These are phyloP conservation scores for Symbiotaphrina buchneri DNA, from an alignment of 495 filamentous ascomycete species.

Conservation along the genomic window DNA sequence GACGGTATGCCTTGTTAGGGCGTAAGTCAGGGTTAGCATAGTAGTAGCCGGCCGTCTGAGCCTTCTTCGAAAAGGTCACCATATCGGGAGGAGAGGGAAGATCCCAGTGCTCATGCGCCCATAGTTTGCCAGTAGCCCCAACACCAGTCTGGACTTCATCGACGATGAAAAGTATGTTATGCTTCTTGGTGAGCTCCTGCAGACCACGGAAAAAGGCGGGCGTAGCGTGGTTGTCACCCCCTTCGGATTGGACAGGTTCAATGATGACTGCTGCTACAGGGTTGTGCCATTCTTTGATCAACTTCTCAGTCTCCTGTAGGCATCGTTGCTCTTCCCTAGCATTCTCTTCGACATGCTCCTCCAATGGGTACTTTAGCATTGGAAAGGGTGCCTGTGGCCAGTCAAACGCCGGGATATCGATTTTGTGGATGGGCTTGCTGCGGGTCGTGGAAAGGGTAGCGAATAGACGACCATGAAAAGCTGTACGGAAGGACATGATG, in stretches of 20 bases:
- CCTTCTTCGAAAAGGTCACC: slow-evolving; percentile 98
- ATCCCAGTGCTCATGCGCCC: slow-evolving; percentile 97
- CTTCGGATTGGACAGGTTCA: slow-evolving; percentile 95
- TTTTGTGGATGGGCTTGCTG: slow-evolving; percentile 93
- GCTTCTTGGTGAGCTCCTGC: slow-evolving; percentile 64
- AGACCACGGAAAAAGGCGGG: slow-evolving; percentile 81
- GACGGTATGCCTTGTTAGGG: slow-evolving; percentile 97
- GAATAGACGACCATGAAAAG: slow-evolving; percentile 91
- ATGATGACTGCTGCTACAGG: slow-evolving; percentile 81
- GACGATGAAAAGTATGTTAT: slow-evolving; percentile 80
- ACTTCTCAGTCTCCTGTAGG: slow-evolving; percentile 68
- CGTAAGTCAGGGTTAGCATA: slow-evolving; percentile 68
- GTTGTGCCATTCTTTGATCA: slow-evolving; percentile 63
- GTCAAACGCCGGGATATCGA: slow-evolving; percentile 95
- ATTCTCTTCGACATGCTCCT: slow-evolving; percentile 66
- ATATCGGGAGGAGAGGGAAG: slow-evolving; percentile 75
- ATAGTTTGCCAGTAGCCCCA: slow-evolving; percentile 90
- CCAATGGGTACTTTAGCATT: slow-evolving; percentile 71
- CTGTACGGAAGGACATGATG: slow-evolving; percentile 83
- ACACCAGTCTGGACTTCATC: slow-evolving; percentile 98
- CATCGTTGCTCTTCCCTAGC: slow-evolving; percentile 61
- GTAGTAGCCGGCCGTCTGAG: slow-evolving; percentile 95
- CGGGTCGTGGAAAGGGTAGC: slow-evolving; percentile 81
- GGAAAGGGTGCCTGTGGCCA: slow-evolving; percentile 97
- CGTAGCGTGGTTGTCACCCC: slow-evolving; percentile 95